Evolutionary conservation across 1,139 yeast species (phyloP).

Genomic region (Pneumocystis jirovecii): DNA sequence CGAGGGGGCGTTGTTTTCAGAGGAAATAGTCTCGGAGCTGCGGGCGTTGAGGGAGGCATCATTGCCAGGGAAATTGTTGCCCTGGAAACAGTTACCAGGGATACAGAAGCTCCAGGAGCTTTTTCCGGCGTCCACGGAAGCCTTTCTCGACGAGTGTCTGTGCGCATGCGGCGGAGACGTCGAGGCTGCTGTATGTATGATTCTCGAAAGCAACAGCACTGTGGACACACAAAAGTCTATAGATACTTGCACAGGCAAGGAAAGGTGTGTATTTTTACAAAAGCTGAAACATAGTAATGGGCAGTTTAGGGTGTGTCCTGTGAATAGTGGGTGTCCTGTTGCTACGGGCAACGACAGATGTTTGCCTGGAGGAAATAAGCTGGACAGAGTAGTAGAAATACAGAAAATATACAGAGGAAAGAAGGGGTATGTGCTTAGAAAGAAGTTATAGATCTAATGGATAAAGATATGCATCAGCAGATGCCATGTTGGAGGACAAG

Average conservation of each 20-base stretch:
- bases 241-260: too few relatives aligned
- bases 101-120: too few relatives aligned
- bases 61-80: too few relatives aligned
- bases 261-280: too few relatives aligned
- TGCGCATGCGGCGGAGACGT: neutral
- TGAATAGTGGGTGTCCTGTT: too few relatives aligned
- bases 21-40: neutral
- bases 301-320: too few relatives aligned
- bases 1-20: neutral
- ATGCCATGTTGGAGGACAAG: constrained; percentile 3
- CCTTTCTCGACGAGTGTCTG: constrained; percentile 3
- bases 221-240: too few relatives aligned
- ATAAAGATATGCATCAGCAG: neutral
- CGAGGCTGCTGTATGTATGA: neutral
- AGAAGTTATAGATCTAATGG: neutral
- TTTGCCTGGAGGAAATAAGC: neutral
- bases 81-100: too few relatives aligned
- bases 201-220: too few relatives aligned
- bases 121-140: neutral
- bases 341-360: too few relatives aligned
- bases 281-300: too few relatives aligned
- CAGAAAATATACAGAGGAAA: neutral
- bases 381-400: neutral
- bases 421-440: neutral
- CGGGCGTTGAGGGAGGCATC: neutral